Base-by-base conservation (phyloP, 106 monocot genomes). In the Allium sativum region DNA sequence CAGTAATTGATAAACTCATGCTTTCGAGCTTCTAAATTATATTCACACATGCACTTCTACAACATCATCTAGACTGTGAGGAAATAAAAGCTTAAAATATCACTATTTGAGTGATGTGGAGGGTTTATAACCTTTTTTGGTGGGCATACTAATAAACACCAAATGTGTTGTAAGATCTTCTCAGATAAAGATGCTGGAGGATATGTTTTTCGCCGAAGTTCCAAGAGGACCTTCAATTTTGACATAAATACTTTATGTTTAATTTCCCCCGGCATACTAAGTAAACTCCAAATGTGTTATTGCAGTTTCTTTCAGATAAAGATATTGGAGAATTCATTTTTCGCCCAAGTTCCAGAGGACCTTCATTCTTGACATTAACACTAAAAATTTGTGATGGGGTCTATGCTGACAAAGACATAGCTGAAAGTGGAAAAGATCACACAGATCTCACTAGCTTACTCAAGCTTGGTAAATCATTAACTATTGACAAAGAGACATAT, bases 391-490 rank as follows among this genome's bases (percentile, higher is more conserved):
- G 57, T 70, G 92, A 98, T 88, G 92, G 79, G 12, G 91, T 98
- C 12, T 92, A 88, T 77, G 84, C 98, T 58, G 92, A 98, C 57
- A 98, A 98, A 68, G 98, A 98, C 42, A 92, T 98, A 31, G 65
- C 68, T 67, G 98, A 98, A 69, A 66, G 92, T 62, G 84, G 82
- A 65, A 98, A 98, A 76, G 98, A 92, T 81, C 84, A 85, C 63
- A 88, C 81, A 64, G 98, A 98, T 68, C 82, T 98, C 41, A 85
- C 98, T 50, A 98, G 98, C 57, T 79, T 98, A 69, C 92, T 92
- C 72, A 87, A 92, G 45, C 71, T 98, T 48, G 98, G 98, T 40
- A 98, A 92, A 72, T 82, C 91, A 41, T 67, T 98, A 56, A 84
- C 73, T 40, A 98, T 98, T 58, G 98, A 85, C 31, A 72, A 83